A percentile compares a stretch with the other conserved stretches of the same genome.
Conservation (phyloP, 805 yeast genomes). For the Starmera quercuum region DNA sequence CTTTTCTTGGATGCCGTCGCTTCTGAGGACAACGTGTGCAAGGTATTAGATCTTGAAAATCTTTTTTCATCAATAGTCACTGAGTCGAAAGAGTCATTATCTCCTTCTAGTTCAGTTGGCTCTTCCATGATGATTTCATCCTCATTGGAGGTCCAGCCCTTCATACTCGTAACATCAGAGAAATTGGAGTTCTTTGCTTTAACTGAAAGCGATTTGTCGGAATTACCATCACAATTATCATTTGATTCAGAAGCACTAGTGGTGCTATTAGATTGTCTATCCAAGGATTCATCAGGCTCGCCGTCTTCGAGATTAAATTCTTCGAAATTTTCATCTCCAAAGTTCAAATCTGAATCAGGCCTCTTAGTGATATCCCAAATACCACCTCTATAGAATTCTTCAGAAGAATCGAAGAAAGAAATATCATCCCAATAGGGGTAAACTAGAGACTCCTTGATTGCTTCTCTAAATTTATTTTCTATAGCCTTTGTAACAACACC, state of each 20-base stretch:
- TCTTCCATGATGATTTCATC: no score
- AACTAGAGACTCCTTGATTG: conserved; percentile 72
- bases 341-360: background rate
- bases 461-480: conserved; percentile 70
- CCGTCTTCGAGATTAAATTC: background rate
- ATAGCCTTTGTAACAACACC: conserved; percentile 74
- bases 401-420: conserved; percentile 53
- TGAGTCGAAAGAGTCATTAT: conserved; percentile 8
- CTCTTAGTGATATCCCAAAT: conserved; percentile 58
- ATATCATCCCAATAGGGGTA: conserved; percentile 87
- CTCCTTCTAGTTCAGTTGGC: background rate
- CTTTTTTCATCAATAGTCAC: conserved; percentile 7
- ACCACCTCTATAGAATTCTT: conserved; percentile 84
- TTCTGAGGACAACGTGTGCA: conserved; percentile 18
- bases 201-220: no score
- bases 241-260: background rate
- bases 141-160: no score
- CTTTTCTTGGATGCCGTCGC: conserved; percentile 27
- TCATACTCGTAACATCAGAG: no score
- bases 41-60: conserved; percentile 9
- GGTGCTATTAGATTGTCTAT: background rate
- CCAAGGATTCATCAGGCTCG: conserved; percentile 1
- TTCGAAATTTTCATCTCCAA: background rate
- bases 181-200: no score
- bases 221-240: background rate